Evolutionary conservation across 1,139 yeast species (phyloP).

Genomic region (Magnusiomyces suaveolens): DNA sequence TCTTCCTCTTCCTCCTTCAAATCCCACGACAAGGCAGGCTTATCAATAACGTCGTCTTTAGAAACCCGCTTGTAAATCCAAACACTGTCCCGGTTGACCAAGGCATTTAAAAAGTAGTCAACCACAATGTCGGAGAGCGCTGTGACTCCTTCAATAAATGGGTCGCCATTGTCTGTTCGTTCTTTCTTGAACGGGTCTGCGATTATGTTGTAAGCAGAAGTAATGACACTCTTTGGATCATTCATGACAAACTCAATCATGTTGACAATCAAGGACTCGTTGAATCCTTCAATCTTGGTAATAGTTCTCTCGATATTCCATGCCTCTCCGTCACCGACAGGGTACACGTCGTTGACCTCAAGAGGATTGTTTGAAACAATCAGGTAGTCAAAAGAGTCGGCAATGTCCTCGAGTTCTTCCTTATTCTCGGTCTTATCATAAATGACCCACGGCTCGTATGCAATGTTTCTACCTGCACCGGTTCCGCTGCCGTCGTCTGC

Average conservation of each 20-base stretch:
- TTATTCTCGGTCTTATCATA: constrained; percentile 70
- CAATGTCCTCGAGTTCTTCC: constrained; percentile 33
- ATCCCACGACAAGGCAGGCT: constrained; percentile 9
- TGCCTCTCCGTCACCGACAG: constrained; percentile 19
- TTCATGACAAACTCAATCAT: constrained; percentile 13
- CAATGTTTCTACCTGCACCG: background rate
- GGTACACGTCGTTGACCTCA: constrained; percentile 21
- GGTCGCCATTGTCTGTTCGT: too few relatives aligned
- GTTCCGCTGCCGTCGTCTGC: constrained; percentile 16
- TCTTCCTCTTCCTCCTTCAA: constrained; percentile 1
- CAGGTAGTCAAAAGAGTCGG: constrained; percentile 52
- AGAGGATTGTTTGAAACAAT: constrained; percentile 38
- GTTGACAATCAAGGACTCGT: constrained; percentile 15
- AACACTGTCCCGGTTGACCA: constrained; percentile 14
- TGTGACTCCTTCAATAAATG: too few relatives aligned
- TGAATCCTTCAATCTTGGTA: constrained; percentile 34
- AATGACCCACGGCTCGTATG: constrained; percentile 26
- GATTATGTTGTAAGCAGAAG: too few relatives aligned
- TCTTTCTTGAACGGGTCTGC: too few relatives aligned
- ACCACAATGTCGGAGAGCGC: too few relatives aligned
- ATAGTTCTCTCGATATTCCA: constrained; percentile 38
- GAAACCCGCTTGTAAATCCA: constrained; percentile 30
- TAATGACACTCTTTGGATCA: too few relatives aligned
- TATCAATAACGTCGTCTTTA: constrained; percentile 2
- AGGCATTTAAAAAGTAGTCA: background rate